Evolutionary conservation across 106 monocot genomes (phyloP).

Genomic region (Amphibolis antarctica): DNA sequence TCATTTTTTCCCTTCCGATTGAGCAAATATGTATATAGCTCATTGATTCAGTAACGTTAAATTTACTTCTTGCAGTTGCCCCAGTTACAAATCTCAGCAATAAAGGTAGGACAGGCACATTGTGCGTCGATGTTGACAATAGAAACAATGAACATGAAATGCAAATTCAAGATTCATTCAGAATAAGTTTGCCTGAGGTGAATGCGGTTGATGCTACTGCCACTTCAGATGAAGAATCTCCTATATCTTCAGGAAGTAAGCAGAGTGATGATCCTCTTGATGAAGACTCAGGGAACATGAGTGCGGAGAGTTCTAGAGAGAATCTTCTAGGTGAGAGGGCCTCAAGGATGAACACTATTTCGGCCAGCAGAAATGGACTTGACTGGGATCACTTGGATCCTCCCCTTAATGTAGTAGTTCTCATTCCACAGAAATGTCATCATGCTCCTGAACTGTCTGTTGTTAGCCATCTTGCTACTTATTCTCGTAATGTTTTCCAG

Average conservation of each 20-base stretch:
- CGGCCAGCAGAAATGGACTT: background rate
- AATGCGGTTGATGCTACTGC: background rate
- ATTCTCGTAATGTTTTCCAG: background rate
- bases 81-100: background rate
- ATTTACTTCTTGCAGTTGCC: background rate
- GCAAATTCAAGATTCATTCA: background rate
- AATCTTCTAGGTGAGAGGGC: background rate
- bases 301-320: conserved; percentile 1
- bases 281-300: background rate
- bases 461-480: too few species aligned
- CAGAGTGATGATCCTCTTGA: background rate
- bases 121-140: background rate
- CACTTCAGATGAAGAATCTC: background rate
- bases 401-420: background rate
- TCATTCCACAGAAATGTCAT: background rate
- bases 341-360: background rate
- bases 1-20: too few species aligned
- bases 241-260: background rate
- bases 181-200: background rate
- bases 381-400: background rate
- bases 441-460: background rate
- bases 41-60: too few species aligned
- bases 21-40: too few species aligned
- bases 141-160: background rate
- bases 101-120: background rate